phyloP scores from a whole-genome alignment of 2,329 filamentous ascomycete species.

The Neonectria neomacrospora region DNA sequence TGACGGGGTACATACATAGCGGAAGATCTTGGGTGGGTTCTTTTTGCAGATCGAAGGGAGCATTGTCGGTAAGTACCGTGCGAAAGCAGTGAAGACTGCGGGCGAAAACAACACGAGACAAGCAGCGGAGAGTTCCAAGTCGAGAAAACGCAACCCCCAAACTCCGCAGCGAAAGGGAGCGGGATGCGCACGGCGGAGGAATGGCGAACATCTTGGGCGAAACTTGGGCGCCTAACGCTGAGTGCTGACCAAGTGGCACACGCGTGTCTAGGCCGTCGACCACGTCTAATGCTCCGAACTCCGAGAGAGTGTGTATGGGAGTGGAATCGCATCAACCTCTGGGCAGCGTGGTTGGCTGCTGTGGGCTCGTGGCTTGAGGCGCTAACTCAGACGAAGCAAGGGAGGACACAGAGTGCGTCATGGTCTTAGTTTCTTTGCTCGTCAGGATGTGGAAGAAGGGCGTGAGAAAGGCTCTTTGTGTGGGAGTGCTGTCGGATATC shows the following conservation, averaged over 20 bases:
- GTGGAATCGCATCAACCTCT: not conserved
- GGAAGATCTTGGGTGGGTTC: constrained; percentile 21
- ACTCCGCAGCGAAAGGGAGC: constrained; percentile 20
- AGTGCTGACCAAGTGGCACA: not conserved
- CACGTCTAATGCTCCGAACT: not conserved
- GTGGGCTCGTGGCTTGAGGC: not conserved
- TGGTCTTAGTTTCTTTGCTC: not conserved
- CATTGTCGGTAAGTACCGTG: constrained; percentile 16
- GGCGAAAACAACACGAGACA: not conserved
- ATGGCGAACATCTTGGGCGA: constrained; percentile 2
- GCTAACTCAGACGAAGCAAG: not conserved
- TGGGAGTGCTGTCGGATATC: not conserved
- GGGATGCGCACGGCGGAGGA: constrained; percentile 11
- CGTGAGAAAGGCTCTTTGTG: not conserved
- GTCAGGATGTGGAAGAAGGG: not conserved
- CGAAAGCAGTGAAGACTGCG: not conserved
- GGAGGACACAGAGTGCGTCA: not conserved
- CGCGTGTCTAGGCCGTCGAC: not conserved
- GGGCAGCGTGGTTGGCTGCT: not conserved
- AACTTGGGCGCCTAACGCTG: not conserved
- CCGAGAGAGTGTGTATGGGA: not conserved
- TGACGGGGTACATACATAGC: constrained; percentile 7
- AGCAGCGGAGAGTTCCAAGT: not conserved
- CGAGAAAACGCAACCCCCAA: not conserved
- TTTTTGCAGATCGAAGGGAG: constrained; percentile 17